Conservation (phyloP, 495 filamentous ascomycete genomes). For the Penicillium samsonianum region DNA sequence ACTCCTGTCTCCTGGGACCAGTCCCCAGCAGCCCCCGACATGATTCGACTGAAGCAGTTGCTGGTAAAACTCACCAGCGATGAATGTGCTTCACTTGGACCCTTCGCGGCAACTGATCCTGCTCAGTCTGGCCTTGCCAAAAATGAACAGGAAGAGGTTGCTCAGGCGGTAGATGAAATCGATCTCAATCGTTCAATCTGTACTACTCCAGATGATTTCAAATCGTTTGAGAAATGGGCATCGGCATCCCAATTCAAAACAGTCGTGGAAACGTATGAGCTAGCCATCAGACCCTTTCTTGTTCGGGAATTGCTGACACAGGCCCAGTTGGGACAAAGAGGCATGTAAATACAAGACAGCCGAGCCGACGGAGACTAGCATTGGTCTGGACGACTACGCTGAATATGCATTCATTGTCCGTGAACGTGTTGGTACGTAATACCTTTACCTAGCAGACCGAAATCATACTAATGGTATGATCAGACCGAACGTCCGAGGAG, state of each 20-base stretch:
- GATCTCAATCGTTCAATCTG: constrained; percentile 23
- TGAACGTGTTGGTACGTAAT: constrained; percentile 27
- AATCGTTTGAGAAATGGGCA: constrained; percentile 26
- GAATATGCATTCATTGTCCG: constrained; percentile 31
- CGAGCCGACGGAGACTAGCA: constrained; percentile 18
- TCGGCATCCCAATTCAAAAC: constrained; percentile 22
- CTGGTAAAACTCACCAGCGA: constrained; percentile 12
- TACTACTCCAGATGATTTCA: constrained; percentile 27
- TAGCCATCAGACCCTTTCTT: constrained; percentile 7
- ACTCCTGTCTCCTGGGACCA: constrained; percentile 16
- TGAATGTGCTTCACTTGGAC: constrained; percentile 8
- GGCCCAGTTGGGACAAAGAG: constrained; percentile 31
- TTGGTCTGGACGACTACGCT: constrained; percentile 23
- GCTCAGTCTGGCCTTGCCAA: constrained; percentile 4
- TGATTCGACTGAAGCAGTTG: constrained; percentile 18
- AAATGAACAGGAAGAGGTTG: constrained; percentile 12
- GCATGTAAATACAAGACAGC: constrained; percentile 29
- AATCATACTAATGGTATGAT: constrained; percentile 14
- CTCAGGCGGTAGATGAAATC: constrained; percentile 16
- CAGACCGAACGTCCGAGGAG: constrained; percentile 28
- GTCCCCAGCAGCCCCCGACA: constrained; percentile 11
- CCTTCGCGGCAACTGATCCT: not conserved
- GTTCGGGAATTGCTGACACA: constrained; percentile 15
- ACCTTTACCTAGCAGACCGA: constrained; percentile 9
- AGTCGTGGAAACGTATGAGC: constrained; percentile 25